Conservation (phyloP, 2,329 filamentous ascomycete species). For the Cercospora nicotianae region DNA sequence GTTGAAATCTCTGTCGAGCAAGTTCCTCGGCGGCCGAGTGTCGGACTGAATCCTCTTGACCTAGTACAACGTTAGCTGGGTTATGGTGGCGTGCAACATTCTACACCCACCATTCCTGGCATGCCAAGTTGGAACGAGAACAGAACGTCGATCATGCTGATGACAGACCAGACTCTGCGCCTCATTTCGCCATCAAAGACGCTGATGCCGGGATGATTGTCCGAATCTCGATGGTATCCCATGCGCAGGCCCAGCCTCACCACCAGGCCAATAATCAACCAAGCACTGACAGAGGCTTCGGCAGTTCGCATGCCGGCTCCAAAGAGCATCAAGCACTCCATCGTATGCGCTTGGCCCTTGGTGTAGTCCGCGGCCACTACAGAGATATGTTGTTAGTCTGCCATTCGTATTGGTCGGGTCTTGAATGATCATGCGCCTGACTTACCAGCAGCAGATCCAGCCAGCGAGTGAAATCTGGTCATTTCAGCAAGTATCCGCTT, state of each 20-base stretch:
- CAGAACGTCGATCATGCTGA: conserved; percentile 49
- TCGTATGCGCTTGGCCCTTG: conserved; percentile 46
- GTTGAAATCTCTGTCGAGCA: conserved; percentile 49
- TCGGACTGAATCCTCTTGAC: conserved; percentile 43
- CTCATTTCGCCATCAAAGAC: conserved; percentile 50
- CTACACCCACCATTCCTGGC: conserved; percentile 48
- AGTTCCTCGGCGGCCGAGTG: conserved; percentile 47
- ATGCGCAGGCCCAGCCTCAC: conserved; percentile 45
- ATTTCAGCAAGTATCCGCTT: conserved; percentile 27
- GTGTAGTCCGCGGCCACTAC: conserved; percentile 44
- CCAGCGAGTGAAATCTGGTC: conserved; percentile 33
- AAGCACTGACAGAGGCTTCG: conserved; percentile 40
- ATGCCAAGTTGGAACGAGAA: conserved; percentile 52
- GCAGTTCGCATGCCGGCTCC: conserved; percentile 34
- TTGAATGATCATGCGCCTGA: background rate
- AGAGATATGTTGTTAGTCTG: background rate
- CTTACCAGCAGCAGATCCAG: conserved; percentile 34
- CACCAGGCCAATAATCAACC: conserved; percentile 45
- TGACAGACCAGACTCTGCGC: conserved; percentile 45
- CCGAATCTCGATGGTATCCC: conserved; percentile 51
- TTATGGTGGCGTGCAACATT: background rate
- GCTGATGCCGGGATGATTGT: conserved; percentile 45
- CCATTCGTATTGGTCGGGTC: background rate
- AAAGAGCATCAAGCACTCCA: conserved; percentile 44
- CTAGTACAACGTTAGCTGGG: conserved; percentile 6